phyloP scores from a whole-genome alignment of 768 basidiomycete species.

The Auriscalpium vulgare region DNA sequence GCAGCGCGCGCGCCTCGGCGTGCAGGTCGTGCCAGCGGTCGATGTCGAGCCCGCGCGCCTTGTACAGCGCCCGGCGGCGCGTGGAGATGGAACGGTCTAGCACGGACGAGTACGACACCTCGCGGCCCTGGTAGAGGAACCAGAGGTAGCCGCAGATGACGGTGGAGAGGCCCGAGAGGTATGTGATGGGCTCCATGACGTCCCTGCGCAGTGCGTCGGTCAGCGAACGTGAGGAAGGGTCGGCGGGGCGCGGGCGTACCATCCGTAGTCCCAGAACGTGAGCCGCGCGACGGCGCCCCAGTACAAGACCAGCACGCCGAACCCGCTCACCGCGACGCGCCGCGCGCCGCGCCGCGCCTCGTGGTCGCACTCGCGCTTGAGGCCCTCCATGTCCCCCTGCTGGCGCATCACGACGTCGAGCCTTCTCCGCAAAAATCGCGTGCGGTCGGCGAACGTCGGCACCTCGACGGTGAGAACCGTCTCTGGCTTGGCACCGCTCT shows the following conservation, averaged over 20 bases:
- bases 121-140: conserved; percentile 54
- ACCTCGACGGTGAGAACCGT: conserved; percentile 42
- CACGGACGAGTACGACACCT: conserved; percentile 60
- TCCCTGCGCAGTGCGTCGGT: conserved; percentile 32
- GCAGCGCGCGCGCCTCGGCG: conserved; percentile 39
- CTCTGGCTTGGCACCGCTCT: conserved; percentile 11
- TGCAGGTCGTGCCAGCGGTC: conserved; percentile 51
- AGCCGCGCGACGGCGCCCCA: conserved; percentile 59
- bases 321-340: conserved; percentile 48
- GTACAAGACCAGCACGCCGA: conserved; percentile 52
- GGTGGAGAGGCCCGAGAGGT: conserved; percentile 52
- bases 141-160: conserved; percentile 58
- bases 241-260: conserved; percentile 25
- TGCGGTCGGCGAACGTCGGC: conserved; percentile 56
- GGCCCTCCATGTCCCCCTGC: conserved; percentile 40
- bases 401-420: conserved; percentile 35
- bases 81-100: conserved; percentile 51
- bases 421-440: conserved; percentile 45
- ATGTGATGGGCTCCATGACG: conserved; percentile 64
- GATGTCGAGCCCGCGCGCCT: conserved; percentile 49
- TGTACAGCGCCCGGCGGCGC: conserved; percentile 48
- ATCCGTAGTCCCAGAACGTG: conserved; percentile 56
- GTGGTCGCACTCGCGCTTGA: conserved; percentile 48
- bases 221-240: background rate
- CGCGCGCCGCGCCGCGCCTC: conserved; percentile 51